Percentiles rank a stretch among this genome's conserved stretches.
Conservation (phyloP, 768 basidiomycete species). For the Sporobolomyces pararoseus region DNA sequence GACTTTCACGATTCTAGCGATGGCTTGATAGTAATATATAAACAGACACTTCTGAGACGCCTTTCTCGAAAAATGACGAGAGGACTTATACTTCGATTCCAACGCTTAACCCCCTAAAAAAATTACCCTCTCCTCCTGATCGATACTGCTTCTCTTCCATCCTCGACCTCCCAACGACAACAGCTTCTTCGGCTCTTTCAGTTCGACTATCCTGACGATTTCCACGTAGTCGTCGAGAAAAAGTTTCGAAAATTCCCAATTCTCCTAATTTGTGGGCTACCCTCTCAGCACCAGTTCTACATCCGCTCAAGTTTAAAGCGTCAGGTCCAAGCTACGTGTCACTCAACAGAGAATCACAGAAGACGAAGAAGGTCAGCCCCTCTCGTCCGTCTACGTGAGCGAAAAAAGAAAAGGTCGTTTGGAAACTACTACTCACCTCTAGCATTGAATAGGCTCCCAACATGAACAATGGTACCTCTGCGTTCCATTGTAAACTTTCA, state of each 20-base stretch:
- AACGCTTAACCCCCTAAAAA: conserved; percentile 4
- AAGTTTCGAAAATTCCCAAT: conserved; percentile 20
- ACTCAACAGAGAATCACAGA: neutral
- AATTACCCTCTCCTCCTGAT: conserved; percentile 35
- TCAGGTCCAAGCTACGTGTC: conserved; percentile 35
- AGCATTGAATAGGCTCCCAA: conserved; percentile 39
- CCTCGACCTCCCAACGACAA: neutral
- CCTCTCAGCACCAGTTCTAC: conserved; percentile 32
- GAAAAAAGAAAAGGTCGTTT: neutral
- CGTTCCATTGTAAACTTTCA: conserved; percentile 35
- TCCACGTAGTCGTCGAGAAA: too few relatives aligned
- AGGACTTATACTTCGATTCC: conserved; percentile 21
- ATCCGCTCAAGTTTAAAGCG: conserved; percentile 36
- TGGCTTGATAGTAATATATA: too few relatives aligned
- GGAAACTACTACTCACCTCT: conserved; percentile 22
- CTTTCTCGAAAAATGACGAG: too few relatives aligned
- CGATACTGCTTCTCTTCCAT: conserved; percentile 26
- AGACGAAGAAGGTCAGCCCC: too few relatives aligned
- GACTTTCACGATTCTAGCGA: too few relatives aligned
- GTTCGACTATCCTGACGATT: neutral
- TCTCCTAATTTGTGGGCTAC: conserved; percentile 26
- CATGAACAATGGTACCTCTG: conserved; percentile 29
- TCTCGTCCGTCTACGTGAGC: neutral
- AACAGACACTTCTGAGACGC: too few relatives aligned
- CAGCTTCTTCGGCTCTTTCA: neutral